Base-by-base conservation (phyloP, 2,329 filamentous ascomycete species). In the Aspergillus candidus region DNA sequence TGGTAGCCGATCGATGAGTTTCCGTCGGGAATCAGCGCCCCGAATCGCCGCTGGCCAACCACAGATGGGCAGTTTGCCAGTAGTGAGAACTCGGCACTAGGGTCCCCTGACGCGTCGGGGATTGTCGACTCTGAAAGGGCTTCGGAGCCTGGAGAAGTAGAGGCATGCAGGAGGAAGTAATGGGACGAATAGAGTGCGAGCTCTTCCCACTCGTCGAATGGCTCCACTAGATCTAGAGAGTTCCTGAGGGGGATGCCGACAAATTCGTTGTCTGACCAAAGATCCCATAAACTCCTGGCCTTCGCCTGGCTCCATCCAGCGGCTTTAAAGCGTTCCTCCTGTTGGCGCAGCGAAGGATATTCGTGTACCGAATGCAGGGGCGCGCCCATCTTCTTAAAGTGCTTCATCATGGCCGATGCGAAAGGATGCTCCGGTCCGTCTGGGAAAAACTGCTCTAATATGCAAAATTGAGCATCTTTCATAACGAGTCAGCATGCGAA, bases 191-290 rank as follows among this genome's bases (percentile, higher is more conserved):
- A 95, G 1, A 95, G 72, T 2, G 85, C 82, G 60, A 96, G 89
- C 58, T 96, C 91, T 65, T 97, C 91, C 88, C 88, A 95, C 66
- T 96, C 90, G 63, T 97, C 91, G 60, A 97, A 96, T 1, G 84
- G 81, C 59, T 96, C 91, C 12, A 89, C 66, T 1, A 69, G 60
- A 54, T 95, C 84, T 11, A 96, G 68, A 10, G 68, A 69, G 31
- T 62, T 69, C 50, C 87, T 77, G 49, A 87, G 76, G 1, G 73
- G 66, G 1, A 74, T 58, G 5, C 72, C 73, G 14, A 94, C 67
- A 61, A 90, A 90, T 3, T 69, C 60, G 11, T 80, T 71, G 52
- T 86, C 80, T 10, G 77, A 80, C 90, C 90, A 96, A 1, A 89
- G 72, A 43, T 88, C 78, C 88, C 90, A 95, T 10, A 96, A 71